A percentile compares a stretch with the other conserved stretches of the same genome.
Evolutionary conservation across 768 basidiomycete species (phyloP).

Genomic region (Leucogyrophana mollusca): DNA sequence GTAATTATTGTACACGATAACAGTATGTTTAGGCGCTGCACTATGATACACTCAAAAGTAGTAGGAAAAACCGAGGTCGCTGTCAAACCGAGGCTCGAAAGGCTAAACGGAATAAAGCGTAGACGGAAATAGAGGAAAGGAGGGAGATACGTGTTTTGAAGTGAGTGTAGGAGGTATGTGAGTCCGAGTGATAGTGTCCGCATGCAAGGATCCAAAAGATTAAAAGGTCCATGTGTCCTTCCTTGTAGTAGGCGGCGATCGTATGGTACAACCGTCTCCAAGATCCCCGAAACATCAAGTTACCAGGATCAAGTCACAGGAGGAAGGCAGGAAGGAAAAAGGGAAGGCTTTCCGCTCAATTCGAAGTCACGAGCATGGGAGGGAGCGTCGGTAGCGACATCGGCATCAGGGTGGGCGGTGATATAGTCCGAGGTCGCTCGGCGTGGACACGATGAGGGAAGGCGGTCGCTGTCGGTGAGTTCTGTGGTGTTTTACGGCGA

Average conservation of each 20-base stretch:
- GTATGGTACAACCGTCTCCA: too few relatives aligned
- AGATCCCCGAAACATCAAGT: too few relatives aligned
- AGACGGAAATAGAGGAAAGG: too few relatives aligned
- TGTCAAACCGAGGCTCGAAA: too few relatives aligned
- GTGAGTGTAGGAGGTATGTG: not conserved
- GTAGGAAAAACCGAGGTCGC: too few relatives aligned
- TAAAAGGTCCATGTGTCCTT: conserved; percentile 6
- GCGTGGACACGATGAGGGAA: conserved; percentile 43
- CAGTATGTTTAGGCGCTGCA: too few relatives aligned
- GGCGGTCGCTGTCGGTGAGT: conserved; percentile 67
- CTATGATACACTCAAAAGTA: too few relatives aligned
- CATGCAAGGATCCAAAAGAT: conserved; percentile 1
- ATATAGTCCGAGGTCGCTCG: conserved; percentile 29
- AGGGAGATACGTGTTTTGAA: conserved; percentile 1
- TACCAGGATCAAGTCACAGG: too few relatives aligned
- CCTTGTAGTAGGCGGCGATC: conserved; percentile 1
- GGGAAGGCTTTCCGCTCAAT: not conserved
- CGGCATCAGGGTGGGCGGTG: conserved; percentile 29
- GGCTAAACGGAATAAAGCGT: too few relatives aligned
- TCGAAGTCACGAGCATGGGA: conserved; percentile 25
- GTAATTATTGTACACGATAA: too few relatives aligned
- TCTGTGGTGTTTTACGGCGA: conserved; percentile 74
- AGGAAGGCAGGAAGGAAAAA: too few relatives aligned
- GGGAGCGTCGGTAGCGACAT: conserved; percentile 69
- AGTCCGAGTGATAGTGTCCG: conserved; percentile 2